Evolutionary conservation across 2,329 filamentous ascomycete genomes (phyloP).

Genomic region (Aspergillus niger): DNA sequence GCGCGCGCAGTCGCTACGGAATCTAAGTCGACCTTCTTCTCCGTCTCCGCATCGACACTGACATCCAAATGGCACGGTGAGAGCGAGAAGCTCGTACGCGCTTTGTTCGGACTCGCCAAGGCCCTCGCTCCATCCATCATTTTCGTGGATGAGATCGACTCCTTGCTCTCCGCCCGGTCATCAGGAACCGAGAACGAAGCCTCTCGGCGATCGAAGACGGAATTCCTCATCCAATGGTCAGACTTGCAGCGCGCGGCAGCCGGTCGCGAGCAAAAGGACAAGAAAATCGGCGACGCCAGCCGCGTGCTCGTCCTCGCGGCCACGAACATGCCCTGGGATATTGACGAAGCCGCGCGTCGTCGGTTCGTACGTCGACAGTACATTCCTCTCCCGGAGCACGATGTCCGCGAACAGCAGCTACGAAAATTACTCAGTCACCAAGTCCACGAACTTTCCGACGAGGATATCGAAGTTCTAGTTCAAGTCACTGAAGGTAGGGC

Average conservation of each 20-base stretch:
- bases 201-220: slow-evolving; percentile 90
- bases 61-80: slow-evolving; percentile 97
- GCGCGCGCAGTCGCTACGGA: slow-evolving; percentile 93
- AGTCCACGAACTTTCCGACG: slow-evolving; percentile 73
- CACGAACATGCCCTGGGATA: slow-evolving; percentile 96
- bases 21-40: slow-evolving; percentile 93
- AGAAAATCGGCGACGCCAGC: slow-evolving; percentile 75
- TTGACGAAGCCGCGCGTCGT: slow-evolving; percentile 89
- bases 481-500: slow-evolving; percentile 73
- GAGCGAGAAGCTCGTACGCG: slow-evolving; percentile 92
- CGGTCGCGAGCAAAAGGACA: slow-evolving; percentile 66
- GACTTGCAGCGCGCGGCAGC: slow-evolving; percentile 90
- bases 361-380: slow-evolving; percentile 93
- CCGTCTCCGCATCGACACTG: slow-evolving; percentile 89
- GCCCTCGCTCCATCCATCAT: slow-evolving; percentile 91
- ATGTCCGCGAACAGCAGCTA: slow-evolving; percentile 78
- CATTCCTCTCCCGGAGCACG: slow-evolving; percentile 85
- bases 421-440: slow-evolving; percentile 80
- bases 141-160: slow-evolving; percentile 98
- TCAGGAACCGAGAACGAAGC: slow-evolving; percentile 84
- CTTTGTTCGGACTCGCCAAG: slow-evolving; percentile 87
- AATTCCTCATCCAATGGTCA: slow-evolving; percentile 97
- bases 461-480: slow-evolving; percentile 75
- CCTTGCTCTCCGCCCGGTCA: slow-evolving; percentile 79
- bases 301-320: slow-evolving; percentile 91